phyloP scores from a whole-genome alignment of 305 asterid genomes.

The Vinca major region DNA sequence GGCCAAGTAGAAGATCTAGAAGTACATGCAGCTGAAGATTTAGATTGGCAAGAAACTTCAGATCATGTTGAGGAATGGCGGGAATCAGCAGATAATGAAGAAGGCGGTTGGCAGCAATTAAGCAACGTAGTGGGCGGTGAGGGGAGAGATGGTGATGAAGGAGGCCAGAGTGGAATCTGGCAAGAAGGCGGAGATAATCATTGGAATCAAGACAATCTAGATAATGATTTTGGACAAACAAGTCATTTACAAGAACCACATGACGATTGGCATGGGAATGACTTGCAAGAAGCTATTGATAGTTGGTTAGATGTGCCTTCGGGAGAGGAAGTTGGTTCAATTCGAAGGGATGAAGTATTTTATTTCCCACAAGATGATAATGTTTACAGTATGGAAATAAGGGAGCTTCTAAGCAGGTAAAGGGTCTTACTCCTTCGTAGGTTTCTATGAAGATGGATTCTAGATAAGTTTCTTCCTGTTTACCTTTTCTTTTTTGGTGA shows the following conservation, averaged over 20 bases:
- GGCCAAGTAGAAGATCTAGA: constrained; percentile 22
- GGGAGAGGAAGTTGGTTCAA: constrained; percentile 34
- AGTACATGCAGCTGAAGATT: constrained; percentile 25
- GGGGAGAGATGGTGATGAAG: constrained; percentile 26
- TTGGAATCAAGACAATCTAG: constrained; percentile 35
- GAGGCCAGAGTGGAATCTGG: constrained; percentile 24
- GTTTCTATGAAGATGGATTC: constrained; percentile 6
- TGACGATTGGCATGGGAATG: constrained; percentile 54
- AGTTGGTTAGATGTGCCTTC: constrained; percentile 64
- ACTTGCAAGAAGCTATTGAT: constrained; percentile 51
- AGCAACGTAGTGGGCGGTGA: constrained; percentile 22
- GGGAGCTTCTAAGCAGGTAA: constrained; percentile 85
- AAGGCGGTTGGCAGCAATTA: constrained; percentile 27
- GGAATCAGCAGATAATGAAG: constrained; percentile 32
- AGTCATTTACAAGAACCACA: constrained; percentile 51
- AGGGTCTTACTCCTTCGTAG: background rate
- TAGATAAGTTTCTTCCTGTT: too few species aligned
- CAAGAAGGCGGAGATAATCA: constrained; percentile 30
- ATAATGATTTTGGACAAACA: constrained; percentile 26
- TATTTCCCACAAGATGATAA: constrained; percentile 55
- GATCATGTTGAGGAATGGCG: constrained; percentile 34
- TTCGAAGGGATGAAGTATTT: constrained; percentile 30
- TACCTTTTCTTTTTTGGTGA: too few species aligned
- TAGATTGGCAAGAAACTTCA: constrained; percentile 30
- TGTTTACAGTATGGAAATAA: constrained; percentile 54